Conservation (phyloP, 345 rosid species). For the Carallia brachiata region DNA sequence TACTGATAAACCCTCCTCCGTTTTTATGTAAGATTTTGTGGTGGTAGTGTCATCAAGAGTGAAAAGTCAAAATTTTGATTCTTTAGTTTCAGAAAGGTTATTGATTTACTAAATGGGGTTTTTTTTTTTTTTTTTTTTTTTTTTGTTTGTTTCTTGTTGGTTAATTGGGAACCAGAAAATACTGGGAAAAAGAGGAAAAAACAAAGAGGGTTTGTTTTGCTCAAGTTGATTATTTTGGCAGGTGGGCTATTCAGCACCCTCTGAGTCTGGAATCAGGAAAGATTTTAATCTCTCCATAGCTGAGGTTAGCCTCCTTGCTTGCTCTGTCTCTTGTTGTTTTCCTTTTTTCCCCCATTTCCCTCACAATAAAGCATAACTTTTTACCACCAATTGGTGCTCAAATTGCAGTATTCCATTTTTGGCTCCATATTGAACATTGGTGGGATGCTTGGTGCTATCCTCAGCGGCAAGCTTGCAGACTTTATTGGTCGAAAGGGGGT, state of each 20-base stretch:
- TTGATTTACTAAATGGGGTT: too few species aligned
- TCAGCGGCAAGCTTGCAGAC: constrained; percentile 72
- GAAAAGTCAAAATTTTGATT: too few species aligned
- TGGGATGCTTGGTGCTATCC: constrained; percentile 83
- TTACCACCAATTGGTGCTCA: too few species aligned
- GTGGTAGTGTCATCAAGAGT: too few species aligned
- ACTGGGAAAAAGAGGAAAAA: background rate
- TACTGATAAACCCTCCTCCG: too few species aligned
- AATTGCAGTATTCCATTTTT: constrained; percentile 67
- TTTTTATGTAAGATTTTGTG: too few species aligned
- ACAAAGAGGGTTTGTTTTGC: background rate
- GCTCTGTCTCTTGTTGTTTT: background rate
- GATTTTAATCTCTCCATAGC: constrained; percentile 40
- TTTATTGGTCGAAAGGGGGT: constrained; percentile 80
- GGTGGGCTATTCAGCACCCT: constrained; percentile 55
- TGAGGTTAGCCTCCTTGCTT: constrained; percentile 23
- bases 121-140: too few species aligned
- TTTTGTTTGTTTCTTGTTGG: background rate
- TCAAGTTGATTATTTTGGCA: background rate
- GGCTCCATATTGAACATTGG: constrained; percentile 87
- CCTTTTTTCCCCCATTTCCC: too few species aligned
- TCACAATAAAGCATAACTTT: too few species aligned
- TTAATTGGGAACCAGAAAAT: background rate
- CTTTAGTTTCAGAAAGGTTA: too few species aligned
- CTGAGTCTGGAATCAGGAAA: constrained; percentile 40